These are phyloP conservation scores for Chlamydomonas urium DNA, from an alignment of 139 green algal genomes.

Conservation along the genomic window DNA sequence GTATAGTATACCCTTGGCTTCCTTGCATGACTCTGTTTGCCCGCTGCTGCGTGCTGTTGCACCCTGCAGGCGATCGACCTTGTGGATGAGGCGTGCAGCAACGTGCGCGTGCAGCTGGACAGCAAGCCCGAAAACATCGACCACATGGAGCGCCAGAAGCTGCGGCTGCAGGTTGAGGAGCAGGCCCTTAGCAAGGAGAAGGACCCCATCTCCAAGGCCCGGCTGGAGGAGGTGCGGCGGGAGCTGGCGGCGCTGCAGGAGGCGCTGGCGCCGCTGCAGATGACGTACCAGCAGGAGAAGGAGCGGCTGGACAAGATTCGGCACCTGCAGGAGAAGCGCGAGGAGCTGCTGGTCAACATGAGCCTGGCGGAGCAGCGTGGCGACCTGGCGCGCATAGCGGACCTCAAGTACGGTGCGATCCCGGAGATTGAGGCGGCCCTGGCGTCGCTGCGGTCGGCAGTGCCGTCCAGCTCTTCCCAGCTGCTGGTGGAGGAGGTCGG, in stretches of 20 bases:
- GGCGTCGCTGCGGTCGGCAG: conserved; percentile 45
- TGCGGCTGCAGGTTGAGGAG: conserved; percentile 72
- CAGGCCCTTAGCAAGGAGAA: conserved; percentile 85
- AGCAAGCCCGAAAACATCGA: conserved; percentile 80
- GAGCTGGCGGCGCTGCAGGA: conserved; percentile 75
- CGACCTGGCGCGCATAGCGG: conserved; percentile 65
- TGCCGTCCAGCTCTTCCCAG: neutral
- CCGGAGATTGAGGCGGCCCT: conserved; percentile 75
- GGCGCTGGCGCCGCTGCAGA: conserved; percentile 69
- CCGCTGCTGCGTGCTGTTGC: too few species aligned
- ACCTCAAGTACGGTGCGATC: conserved; percentile 78
- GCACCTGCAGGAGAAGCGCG: conserved; percentile 64
- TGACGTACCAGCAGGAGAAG: conserved; percentile 77
- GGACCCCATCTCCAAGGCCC: conserved; percentile 53
- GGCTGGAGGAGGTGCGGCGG: conserved; percentile 63
- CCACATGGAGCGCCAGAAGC: conserved; percentile 63
- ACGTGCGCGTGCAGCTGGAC: conserved; percentile 51
- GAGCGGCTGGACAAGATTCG: conserved; percentile 66
- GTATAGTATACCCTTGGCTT: too few species aligned
- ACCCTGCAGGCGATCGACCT: conserved; percentile 58
- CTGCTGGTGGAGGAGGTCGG: conserved; percentile 86
- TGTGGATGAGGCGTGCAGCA: conserved; percentile 53
- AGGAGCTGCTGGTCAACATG: conserved; percentile 69
- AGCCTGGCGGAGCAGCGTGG: conserved; percentile 66
- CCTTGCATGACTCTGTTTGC: too few species aligned